These are phyloP conservation scores for Candida sanyiensis DNA, from an alignment of 805 yeast species.

Conservation along the genomic window DNA sequence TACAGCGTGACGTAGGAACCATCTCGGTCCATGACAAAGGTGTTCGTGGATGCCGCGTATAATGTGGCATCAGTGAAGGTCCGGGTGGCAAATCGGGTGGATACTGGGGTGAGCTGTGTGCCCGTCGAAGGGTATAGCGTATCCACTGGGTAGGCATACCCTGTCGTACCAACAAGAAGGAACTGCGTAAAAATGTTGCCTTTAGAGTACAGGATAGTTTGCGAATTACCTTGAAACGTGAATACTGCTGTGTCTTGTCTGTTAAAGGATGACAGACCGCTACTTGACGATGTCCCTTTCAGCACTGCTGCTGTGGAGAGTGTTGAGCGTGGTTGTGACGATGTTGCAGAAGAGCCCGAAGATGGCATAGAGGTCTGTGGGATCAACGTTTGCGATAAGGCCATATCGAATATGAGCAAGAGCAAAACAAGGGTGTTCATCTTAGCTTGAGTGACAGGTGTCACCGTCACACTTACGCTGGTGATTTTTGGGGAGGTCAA, in stretches of 20 bases:
- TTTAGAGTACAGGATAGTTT: conserved; percentile 1
- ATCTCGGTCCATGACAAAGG: background rate
- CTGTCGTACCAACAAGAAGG: background rate
- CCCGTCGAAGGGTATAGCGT: background rate
- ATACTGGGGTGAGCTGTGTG: background rate
- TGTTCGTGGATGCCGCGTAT: conserved; percentile 1
- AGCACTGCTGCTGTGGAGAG: too few relatives aligned
- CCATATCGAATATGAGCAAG: too few relatives aligned
- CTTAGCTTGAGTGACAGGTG: too few relatives aligned
- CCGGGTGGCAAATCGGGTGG: background rate
- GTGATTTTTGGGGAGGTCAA: too few relatives aligned
- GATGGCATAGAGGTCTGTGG: too few relatives aligned
- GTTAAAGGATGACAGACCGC: too few relatives aligned
- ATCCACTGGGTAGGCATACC: background rate
- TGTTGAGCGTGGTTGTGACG: too few relatives aligned
- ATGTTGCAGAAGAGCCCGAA: too few relatives aligned
- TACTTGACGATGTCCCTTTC: too few relatives aligned
- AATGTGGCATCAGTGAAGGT: conserved; percentile 2
- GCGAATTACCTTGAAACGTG: conserved; percentile 2
- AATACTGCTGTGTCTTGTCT: conserved; percentile 1
- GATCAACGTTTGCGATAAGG: too few relatives aligned
- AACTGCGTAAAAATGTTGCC: conserved; percentile 1
- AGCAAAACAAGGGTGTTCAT: too few relatives aligned
- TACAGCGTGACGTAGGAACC: conserved; percentile 1
- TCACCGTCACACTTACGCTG: too few relatives aligned